Percentiles rank a stretch among this genome's conserved stretches.
These are phyloP conservation scores for Botrytis hyacinthi DNA, from an alignment of 2,329 filamentous ascomycete species.

Conservation along the genomic window DNA sequence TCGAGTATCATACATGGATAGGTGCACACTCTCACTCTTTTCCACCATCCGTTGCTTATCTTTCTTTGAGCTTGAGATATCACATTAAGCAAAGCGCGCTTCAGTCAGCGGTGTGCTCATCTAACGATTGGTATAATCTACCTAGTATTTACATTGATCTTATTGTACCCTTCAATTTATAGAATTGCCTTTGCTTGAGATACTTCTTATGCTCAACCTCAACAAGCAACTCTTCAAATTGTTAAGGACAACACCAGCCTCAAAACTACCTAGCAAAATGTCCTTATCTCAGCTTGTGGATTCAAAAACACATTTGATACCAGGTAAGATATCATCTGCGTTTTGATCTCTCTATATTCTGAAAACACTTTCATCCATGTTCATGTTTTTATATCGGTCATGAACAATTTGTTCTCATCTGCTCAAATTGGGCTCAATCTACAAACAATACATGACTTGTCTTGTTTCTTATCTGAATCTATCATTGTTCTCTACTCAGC, in stretches of 20 bases:
- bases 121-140: neutral
- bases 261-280: constrained; percentile 24
- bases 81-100: neutral
- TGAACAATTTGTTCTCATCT: neutral
- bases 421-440: neutral
- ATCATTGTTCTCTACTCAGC: neutral
- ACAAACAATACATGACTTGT: neutral
- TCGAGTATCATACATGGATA: neutral
- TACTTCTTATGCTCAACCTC: constrained; percentile 5
- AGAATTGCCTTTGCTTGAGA: neutral
- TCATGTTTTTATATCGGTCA: neutral
- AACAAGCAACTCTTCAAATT: constrained; percentile 1
- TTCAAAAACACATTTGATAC: constrained; percentile 23
- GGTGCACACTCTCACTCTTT: neutral
- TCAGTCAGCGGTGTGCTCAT: neutral
- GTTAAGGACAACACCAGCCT: neutral
- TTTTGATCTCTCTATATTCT: neutral
- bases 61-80: neutral
- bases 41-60: neutral
- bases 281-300: constrained; percentile 35
- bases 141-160: neutral
- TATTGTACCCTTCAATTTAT: neutral
- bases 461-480: neutral
- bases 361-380: neutral
- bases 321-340: constrained; percentile 17